Percentiles rank a stretch among this genome's conserved stretches.
phyloP scores from a whole-genome alignment of 345 rosid species.

The Dipteronia dyeriana region DNA sequence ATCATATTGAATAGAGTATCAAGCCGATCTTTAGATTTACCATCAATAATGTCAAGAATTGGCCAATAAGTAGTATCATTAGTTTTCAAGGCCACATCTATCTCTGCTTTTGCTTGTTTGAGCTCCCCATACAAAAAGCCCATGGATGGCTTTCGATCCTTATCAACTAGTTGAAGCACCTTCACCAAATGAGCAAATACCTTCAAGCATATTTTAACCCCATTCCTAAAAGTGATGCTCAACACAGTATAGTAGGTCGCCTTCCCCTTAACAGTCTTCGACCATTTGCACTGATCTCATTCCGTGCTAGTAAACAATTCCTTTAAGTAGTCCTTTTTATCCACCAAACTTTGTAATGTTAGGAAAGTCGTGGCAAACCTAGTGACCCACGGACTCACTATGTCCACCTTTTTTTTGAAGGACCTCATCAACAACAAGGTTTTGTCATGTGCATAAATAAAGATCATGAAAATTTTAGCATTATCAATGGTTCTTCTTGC shows the following conservation, averaged over 20 bases:
- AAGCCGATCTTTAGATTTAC: too few relatives aligned
- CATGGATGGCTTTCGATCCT: too few relatives aligned
- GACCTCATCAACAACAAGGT: neutral
- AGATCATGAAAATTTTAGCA: neutral
- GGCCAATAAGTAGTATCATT: too few relatives aligned
- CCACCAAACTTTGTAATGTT: slow-evolving; percentile 4
- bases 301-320: neutral
- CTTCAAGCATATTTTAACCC: neutral
- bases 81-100: too few relatives aligned
- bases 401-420: neutral
- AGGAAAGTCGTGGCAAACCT: neutral
- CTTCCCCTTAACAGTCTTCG: neutral
- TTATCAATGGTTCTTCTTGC: neutral
- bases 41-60: too few relatives aligned
- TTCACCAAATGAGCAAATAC: too few relatives aligned
- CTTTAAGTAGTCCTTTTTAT: neutral
- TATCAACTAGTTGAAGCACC: too few relatives aligned
- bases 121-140: too few relatives aligned
- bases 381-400: neutral
- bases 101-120: too few relatives aligned
- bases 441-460: neutral
- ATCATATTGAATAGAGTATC: too few relatives aligned
- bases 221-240: neutral
- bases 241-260: neutral
- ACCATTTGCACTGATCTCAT: neutral